Percentiles rank a stretch among this genome's conserved stretches.
phyloP scores from a whole-genome alignment of 495 filamentous ascomycete genomes.

The Neurospora terricola region DNA sequence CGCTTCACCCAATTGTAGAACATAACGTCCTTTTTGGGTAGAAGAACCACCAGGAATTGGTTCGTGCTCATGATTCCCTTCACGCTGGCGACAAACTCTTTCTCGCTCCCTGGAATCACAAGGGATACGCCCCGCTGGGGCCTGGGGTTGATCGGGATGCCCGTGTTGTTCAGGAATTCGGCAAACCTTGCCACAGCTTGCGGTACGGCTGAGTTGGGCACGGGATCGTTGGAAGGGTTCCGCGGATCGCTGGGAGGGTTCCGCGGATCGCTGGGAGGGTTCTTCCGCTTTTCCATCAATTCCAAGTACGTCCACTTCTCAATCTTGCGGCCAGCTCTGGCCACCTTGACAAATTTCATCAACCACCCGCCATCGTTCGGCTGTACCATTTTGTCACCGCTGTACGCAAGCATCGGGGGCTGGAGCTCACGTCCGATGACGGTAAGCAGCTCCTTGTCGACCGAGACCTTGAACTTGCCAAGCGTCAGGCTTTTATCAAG shows the following conservation, averaged over 20 bases:
- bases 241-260: too few species aligned
- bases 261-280: too few species aligned
- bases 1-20: slow-evolving; percentile 63
- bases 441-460: slow-evolving; percentile 47
- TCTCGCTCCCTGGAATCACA: neutral
- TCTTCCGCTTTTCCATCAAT: neutral
- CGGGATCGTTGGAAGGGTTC: too few species aligned
- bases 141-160: slow-evolving; percentile 19
- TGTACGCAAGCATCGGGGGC: slow-evolving; percentile 46
- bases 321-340: slow-evolving; percentile 19
- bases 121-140: neutral
- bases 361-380: slow-evolving; percentile 29
- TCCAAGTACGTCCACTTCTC: slow-evolving; percentile 23
- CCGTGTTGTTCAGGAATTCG: slow-evolving; percentile 22
- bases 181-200: slow-evolving; percentile 26
- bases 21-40: slow-evolving; percentile 38
- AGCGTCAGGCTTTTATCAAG: slow-evolving; percentile 27
- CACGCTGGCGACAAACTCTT: slow-evolving; percentile 1
- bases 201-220: neutral
- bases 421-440: slow-evolving; percentile 53
- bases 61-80: slow-evolving; percentile 1
- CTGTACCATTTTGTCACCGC: slow-evolving; percentile 1
- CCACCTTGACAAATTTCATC: slow-evolving; percentile 24
- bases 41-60: slow-evolving; percentile 52
- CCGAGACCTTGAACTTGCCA: slow-evolving; percentile 45